Percentiles rank a stretch among this genome's conserved stretches.
Evolutionary conservation across 495 filamentous ascomycete genomes (phyloP).

Genomic region (Daldinia caldariorum): DNA sequence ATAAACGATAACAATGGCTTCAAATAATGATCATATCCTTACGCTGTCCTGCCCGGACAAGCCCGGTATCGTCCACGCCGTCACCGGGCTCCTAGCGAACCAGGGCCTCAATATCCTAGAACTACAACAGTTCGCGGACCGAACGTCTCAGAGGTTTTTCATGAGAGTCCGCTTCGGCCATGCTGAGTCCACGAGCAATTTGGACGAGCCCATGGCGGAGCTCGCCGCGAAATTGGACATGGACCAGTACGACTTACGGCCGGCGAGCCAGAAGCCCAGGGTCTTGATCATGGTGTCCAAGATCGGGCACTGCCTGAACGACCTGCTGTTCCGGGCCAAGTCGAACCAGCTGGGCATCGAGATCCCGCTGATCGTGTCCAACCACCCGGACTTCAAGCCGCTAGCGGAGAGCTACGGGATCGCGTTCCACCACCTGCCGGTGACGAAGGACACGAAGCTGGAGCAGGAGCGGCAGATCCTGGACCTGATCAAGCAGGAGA

Average conservation of each 20-base stretch:
- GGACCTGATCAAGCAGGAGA: constrained; percentile 68
- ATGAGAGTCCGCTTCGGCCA: constrained; percentile 79
- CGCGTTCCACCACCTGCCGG: constrained; percentile 76
- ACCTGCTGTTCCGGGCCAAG: constrained; percentile 76
- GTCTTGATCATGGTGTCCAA: constrained; percentile 85
- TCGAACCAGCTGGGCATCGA: constrained; percentile 73
- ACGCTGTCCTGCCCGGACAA: constrained; percentile 80
- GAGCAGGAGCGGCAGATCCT: constrained; percentile 73
- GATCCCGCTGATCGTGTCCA: constrained; percentile 74
- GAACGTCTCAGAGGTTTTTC: constrained; percentile 73
- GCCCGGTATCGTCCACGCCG: constrained; percentile 78
- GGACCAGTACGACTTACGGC: constrained; percentile 68
- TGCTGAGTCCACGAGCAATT: constrained; percentile 53
- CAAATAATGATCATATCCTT: constrained; percentile 68
- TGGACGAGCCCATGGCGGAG: constrained; percentile 61
- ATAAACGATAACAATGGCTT: constrained; percentile 41
- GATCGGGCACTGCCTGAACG: constrained; percentile 82
- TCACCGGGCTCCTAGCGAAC: constrained; percentile 73
- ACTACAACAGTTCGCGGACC: constrained; percentile 77
- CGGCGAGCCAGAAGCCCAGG: constrained; percentile 68
- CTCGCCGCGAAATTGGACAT: constrained; percentile 67
- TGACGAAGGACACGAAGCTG: constrained; percentile 72
- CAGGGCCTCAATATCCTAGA: constrained; percentile 77
- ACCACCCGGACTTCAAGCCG: constrained; percentile 74
- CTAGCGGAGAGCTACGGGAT: constrained; percentile 76